Percentiles rank a stretch among this genome's conserved stretches.
These are phyloP conservation scores for Puccinellia tenuiflora DNA, from an alignment of 176 grass and related monocot genomes.

Conservation along the genomic window DNA sequence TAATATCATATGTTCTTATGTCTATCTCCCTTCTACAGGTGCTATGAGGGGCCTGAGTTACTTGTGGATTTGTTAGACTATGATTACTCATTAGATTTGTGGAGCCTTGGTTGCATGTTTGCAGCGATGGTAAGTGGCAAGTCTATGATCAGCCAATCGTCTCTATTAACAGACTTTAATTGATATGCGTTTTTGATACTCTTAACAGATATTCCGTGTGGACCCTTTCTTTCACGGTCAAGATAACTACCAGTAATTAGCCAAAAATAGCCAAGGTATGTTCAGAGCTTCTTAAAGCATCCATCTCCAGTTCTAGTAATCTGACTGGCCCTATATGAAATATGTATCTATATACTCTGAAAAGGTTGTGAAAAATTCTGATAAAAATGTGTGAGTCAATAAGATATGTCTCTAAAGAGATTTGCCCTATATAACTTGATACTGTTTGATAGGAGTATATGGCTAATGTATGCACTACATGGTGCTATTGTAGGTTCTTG, in stretches of 20 bases:
- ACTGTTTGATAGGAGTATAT: too few relatives aligned
- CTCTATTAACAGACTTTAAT: not conserved
- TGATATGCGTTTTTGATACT: slow-evolving; percentile 9
- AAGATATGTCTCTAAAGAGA: too few relatives aligned
- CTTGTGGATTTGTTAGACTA: slow-evolving; percentile 98
- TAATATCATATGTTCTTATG: too few relatives aligned
- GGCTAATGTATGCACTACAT: too few relatives aligned
- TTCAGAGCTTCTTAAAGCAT: slow-evolving; percentile 3
- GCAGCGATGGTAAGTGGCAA: slow-evolving; percentile 71
- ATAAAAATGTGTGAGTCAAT: too few relatives aligned
- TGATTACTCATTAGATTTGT: slow-evolving; percentile 97
- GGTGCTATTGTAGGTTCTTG: too few relatives aligned
- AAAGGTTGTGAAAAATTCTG: not conserved
- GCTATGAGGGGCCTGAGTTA: slow-evolving; percentile 84
- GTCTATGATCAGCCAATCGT: not conserved
- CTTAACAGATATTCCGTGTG: slow-evolving; percentile 67
- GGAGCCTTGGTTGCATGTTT: slow-evolving; percentile 99
- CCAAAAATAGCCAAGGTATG: slow-evolving; percentile 92
- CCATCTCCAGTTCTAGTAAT: not conserved
- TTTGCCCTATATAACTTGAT: too few relatives aligned
- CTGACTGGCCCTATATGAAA: not conserved
- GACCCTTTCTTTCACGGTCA: slow-evolving; percentile 90
- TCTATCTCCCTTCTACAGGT: too few relatives aligned
- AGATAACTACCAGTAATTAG: slow-evolving; percentile 95
- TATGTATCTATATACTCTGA: not conserved